These are phyloP conservation scores for Monosporascus sp. DNA, from an alignment of 2,329 filamentous ascomycete species.

Conservation along the genomic window DNA sequence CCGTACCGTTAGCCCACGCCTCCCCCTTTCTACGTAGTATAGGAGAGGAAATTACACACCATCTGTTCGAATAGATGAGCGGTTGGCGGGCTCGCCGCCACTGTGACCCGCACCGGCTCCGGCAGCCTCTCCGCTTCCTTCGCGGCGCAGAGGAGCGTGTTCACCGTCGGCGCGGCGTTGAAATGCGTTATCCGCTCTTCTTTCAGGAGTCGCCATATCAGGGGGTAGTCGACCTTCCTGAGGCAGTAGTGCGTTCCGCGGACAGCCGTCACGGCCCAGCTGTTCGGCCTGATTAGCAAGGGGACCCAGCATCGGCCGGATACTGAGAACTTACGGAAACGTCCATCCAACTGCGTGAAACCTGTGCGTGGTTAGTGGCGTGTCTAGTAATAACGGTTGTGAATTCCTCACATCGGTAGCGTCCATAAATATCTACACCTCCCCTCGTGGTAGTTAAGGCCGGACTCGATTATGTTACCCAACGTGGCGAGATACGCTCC, in stretches of 20 bases:
- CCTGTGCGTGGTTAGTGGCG: conserved; percentile 25
- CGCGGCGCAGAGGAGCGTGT: conserved; percentile 82
- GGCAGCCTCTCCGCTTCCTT: conserved; percentile 68
- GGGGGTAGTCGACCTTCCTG: conserved; percentile 88
- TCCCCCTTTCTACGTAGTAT: not conserved
- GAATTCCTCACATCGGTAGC: conserved; percentile 71
- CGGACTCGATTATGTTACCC: conserved; percentile 84
- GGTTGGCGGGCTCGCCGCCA: conserved; percentile 86
- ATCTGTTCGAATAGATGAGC: conserved; percentile 91
- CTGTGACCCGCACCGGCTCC: conserved; percentile 75
- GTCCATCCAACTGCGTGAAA: conserved; percentile 75
- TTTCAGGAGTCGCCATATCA: conserved; percentile 87
- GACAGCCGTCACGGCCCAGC: conserved; percentile 85
- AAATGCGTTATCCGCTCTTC: conserved; percentile 89
- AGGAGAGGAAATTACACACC: conserved; percentile 39
- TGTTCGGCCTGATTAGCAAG: conserved; percentile 6
- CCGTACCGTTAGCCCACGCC: too few species aligned
- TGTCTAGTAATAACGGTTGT: not conserved
- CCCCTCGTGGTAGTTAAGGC: conserved; percentile 65
- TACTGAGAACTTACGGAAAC: conserved; percentile 50
- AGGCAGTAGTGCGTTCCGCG: conserved; percentile 93
- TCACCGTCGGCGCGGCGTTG: conserved; percentile 93
- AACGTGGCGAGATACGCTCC: conserved; percentile 80
- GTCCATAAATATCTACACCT: conserved; percentile 87
- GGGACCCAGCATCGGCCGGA: too few species aligned